Base-by-base conservation (phyloP, 176 grass and related monocot genomes). In the Oryza punctata region DNA sequence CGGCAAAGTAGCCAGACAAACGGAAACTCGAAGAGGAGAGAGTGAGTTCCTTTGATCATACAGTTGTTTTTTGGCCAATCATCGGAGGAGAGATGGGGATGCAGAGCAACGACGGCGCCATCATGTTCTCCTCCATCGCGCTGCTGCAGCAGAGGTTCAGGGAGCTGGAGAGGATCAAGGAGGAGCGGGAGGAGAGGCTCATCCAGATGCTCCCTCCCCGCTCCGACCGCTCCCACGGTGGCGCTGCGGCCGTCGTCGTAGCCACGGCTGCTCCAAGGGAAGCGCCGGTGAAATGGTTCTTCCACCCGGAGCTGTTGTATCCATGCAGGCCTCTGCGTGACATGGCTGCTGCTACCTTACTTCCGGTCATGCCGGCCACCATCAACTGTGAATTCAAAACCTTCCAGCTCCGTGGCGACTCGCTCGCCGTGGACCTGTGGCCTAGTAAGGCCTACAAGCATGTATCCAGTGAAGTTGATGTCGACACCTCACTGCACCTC, bases 101-200 rank as follows among this genome's bases (percentile, higher is more conserved):
- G 73, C 70, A 97, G 69, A 87, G 78, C 85, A 82, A 78, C 61
- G 73, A 90, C 9, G 86, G 81, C 21, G 27, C 64, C 25, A 73
- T 86, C 65, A 86, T 88, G 78, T 80, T 89, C 67, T 94, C 94
- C 70, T 92, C 95, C 67, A 91, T 98, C 81, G 91, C 91, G 24
- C 85, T 98, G 72, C 81, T 98, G 79, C 91, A 87, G 81, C 87
- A 93, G 85, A 93, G 96, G 84, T 98, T 95, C 80, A 95, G 82
- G 76, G 87, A 93, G 71, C 86, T 95, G 72, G 86, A 95, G 72
- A 93, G 82, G 85, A 73, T 88, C 75, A 95, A 91, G 73, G 96
- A 95, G 85, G 91, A 89, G 87, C 90, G 93, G 84, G 96, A 98
- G 82, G 84, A 89, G 50, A 91, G 81, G 82, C 81, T 87, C 46